These are phyloP conservation scores for Barnettozyma siamensis DNA, from an alignment of 805 yeast species.

Conservation along the genomic window DNA sequence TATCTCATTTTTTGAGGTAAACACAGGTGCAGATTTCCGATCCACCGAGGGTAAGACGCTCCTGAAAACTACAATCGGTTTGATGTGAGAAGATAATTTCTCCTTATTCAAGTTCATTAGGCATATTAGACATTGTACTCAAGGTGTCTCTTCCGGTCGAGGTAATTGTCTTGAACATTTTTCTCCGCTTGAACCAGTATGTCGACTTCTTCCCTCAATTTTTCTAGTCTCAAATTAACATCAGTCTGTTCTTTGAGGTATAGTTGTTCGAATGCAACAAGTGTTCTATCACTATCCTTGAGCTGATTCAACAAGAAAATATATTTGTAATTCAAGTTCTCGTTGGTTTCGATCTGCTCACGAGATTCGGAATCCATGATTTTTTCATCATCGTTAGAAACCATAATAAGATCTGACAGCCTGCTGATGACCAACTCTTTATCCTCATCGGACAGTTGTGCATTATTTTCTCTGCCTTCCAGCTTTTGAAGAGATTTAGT, in stretches of 20 bases:
- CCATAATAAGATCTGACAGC: constrained; percentile 1
- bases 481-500: not conserved
- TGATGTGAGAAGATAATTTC: too few relatives aligned
- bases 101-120: too few relatives aligned
- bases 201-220: constrained; percentile 22
- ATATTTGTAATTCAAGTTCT: constrained; percentile 11
- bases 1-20: not conserved
- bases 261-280: constrained; percentile 19
- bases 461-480: not conserved
- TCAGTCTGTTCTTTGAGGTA: constrained; percentile 13
- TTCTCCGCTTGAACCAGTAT: constrained; percentile 19
- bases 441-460: not conserved
- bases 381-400: constrained; percentile 16
- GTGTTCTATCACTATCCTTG: constrained; percentile 20
- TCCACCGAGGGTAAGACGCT: not conserved
- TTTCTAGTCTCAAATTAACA: constrained; percentile 9
- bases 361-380: constrained; percentile 7
- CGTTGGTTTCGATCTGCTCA: constrained; percentile 12
- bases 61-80: too few relatives aligned
- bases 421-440: not conserved
- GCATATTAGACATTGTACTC: not conserved
- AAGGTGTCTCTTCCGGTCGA: constrained; percentile 9
- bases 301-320: constrained; percentile 9
- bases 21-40: not conserved
- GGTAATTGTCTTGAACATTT: constrained; percentile 17